Conservation (phyloP, 2,329 filamentous ascomycete genomes). For the Ramularia endophylla region DNA sequence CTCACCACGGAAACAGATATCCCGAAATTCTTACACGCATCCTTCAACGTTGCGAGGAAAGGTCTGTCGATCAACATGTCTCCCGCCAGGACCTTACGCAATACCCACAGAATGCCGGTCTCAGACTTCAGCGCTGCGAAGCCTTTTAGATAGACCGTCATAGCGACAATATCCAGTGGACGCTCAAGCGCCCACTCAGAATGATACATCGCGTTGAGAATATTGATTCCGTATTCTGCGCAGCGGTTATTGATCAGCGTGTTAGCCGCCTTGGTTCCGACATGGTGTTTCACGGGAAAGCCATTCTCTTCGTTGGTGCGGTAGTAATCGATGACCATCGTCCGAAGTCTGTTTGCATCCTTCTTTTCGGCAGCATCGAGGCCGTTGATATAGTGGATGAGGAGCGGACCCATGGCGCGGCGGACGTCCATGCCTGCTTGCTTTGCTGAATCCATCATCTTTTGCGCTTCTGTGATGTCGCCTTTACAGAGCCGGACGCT, state of each 20-base stretch:
- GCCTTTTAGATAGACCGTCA: constrained; percentile 29
- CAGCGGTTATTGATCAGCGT: constrained; percentile 22
- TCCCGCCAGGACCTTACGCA: constrained; percentile 23
- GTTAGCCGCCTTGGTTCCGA: constrained; percentile 27
- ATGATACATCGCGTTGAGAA: constrained; percentile 25
- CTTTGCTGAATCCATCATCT: constrained; percentile 20
- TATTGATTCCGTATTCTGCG: constrained; percentile 22
- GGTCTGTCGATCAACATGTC: constrained; percentile 24
- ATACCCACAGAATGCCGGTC: constrained; percentile 24
- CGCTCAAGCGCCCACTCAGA: constrained; percentile 18
- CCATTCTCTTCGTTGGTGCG: constrained; percentile 25
- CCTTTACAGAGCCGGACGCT: constrained; percentile 22
- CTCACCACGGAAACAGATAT: neutral
- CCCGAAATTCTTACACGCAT: neutral
- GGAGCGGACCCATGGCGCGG: constrained; percentile 23
- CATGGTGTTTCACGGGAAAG: constrained; percentile 20
- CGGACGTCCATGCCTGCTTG: constrained; percentile 27
- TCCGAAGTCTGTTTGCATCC: constrained; percentile 15
- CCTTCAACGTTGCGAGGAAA: constrained; percentile 16
- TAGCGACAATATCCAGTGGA: constrained; percentile 25
- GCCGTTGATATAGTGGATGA: constrained; percentile 23
- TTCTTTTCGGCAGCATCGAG: constrained; percentile 5
- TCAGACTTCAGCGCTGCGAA: constrained; percentile 18
- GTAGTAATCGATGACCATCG: constrained; percentile 26
- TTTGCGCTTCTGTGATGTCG: constrained; percentile 14